Percentiles rank a stretch among this genome's conserved stretches.
phyloP scores from a whole-genome alignment of 2,329 filamentous ascomycete genomes.

The Tolypocladium endophyticum region DNA sequence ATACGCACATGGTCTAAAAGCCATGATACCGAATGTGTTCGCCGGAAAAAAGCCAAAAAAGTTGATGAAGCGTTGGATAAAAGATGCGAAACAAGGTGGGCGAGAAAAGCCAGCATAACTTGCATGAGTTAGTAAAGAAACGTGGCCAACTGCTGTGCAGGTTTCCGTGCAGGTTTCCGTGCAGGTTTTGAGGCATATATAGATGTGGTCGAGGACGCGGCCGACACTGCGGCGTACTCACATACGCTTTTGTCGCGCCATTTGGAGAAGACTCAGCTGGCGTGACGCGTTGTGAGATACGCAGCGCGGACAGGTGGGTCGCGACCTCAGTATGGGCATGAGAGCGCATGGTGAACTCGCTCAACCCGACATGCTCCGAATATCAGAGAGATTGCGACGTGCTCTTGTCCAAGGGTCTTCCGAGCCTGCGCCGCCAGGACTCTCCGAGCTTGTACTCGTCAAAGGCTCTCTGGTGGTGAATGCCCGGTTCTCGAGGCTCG shows the following conservation, averaged over 20 bases:
- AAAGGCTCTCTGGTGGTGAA: constrained; percentile 59
- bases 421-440: constrained; percentile 38
- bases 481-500: constrained; percentile 45
- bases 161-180: no score
- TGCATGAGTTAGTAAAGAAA: background rate
- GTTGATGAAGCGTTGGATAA: background rate
- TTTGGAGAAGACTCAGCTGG: background rate
- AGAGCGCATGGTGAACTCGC: constrained; percentile 4
- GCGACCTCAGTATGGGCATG: constrained; percentile 18
- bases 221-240: background rate
- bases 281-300: background rate
- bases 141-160: no score
- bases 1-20: background rate
- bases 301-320: constrained; percentile 7
- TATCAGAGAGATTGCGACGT: constrained; percentile 31
- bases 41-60: background rate
- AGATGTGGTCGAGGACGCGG: background rate
- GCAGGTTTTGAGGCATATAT: no score
- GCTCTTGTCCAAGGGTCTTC: constrained; percentile 40
- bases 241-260: background rate
- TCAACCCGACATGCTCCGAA: constrained; percentile 28
- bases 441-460: constrained; percentile 43
- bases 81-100: background rate
- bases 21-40: background rate
- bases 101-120: background rate